Evolutionary conservation across 192 early-diverging fungal genomes (phyloP), one percentile per base, ranked within the genome.

Genomic region (Linnemannia exigua): DNA sequence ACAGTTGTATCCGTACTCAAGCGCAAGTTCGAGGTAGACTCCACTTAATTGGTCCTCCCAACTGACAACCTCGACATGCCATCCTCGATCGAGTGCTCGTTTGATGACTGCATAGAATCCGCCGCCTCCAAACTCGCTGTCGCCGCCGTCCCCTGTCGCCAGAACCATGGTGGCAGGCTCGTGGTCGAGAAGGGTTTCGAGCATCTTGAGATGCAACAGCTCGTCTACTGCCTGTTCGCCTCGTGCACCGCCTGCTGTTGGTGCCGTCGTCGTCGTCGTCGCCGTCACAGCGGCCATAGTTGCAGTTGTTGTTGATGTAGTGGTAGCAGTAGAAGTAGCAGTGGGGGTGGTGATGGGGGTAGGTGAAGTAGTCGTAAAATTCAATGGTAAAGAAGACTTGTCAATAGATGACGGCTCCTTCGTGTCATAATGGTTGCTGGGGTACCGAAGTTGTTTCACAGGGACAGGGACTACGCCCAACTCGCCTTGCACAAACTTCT

Each of bases 221-320:
- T 90, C 89, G 68, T 90, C 89, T 35, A 90, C 89, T 35, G 81
- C 87, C 70, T 90, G 89, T 52, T 90, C 89, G n/a, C 77, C 79
- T 20, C 76, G 73, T 7, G 72, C 75, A 35, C 51, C 28, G 1
- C 35, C 50, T 17, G 14, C 14, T 28, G 46, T 22, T 36, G 58
- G 38, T 19, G 11, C 44, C 1, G 12, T 8, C 11, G 4, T 38
- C 3, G 19, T 22, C 19, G 11, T 28, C 1, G 12, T 8, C 11
- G 4, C 41, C 3, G 19, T 22, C 19, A 4, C 50, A 1, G 41
- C 25, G 2, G 25, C 17, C 46, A 9, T 46, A 14, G 52, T 38
- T 67, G 35, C 41, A 54, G 46, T 14, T 70, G 47, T 31, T 44
- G 11, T 19, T 1, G 58, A 41, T 9, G 81, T 71, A 22, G 36